phyloP scores from a whole-genome alignment of 352 stramenopile species.

The Pythium oligandrum region DNA sequence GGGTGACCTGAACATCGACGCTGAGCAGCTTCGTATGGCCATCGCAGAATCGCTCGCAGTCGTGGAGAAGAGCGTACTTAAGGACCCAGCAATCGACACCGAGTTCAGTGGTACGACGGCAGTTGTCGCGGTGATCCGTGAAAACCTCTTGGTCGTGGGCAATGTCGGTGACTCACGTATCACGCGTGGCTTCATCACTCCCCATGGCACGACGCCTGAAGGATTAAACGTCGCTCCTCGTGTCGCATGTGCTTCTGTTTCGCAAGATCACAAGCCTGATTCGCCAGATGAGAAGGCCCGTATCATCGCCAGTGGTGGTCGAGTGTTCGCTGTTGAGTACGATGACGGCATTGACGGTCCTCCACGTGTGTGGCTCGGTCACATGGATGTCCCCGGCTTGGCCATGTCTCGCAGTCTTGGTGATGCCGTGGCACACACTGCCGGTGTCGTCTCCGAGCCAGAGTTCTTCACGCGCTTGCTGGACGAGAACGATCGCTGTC shows the following conservation, averaged over 20 bases:
- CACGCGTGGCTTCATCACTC: constrained; percentile 75
- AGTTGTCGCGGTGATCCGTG: constrained; percentile 65
- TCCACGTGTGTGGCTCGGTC: constrained; percentile 96
- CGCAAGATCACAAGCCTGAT: constrained; percentile 98
- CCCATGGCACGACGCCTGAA: constrained; percentile 14
- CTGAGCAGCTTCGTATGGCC: constrained; percentile 43
- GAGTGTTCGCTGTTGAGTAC: constrained; percentile 98
- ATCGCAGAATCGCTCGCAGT: constrained; percentile 45
- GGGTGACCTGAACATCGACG: constrained; percentile 52
- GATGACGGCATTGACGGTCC: constrained; percentile 98
- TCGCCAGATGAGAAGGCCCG: constrained; percentile 93
- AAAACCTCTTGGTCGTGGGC: constrained; percentile 87
- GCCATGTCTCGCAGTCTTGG: constrained; percentile 97
- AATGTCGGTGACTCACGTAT: constrained; percentile 98
- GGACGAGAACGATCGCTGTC: constrained; percentile 86
- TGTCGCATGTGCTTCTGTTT: constrained; percentile 76
- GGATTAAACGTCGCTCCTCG: constrained; percentile 23
- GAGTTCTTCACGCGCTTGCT: constrained; percentile 90
- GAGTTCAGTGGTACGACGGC: constrained; percentile 90
- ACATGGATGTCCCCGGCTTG: constrained; percentile 98
- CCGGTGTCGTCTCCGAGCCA: constrained; percentile 92
- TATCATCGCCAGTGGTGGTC: constrained; percentile 91
- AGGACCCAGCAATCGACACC: constrained; percentile 90
- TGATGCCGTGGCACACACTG: constrained; percentile 96
- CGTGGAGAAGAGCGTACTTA: constrained; percentile 82